Percentiles rank a stretch among this genome's conserved stretches.
Conservation (phyloP, 192 early-diverging fungal species). For the Umbelopsis ramanniana region DNA sequence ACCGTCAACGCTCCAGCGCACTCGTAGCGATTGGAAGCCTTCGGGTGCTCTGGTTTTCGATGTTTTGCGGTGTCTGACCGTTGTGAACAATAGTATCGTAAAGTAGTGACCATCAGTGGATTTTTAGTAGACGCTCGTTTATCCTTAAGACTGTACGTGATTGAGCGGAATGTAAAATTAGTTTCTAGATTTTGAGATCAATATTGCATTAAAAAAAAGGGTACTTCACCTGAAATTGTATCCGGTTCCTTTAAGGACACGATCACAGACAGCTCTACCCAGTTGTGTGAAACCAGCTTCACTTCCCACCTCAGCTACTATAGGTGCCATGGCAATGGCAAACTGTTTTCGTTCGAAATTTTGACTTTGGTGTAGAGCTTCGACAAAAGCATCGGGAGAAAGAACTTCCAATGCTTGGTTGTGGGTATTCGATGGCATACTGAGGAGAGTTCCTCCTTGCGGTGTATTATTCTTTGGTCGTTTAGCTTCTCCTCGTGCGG, state of each 20-base stretch:
- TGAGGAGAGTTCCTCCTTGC: not conserved
- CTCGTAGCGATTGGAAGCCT: constrained; percentile 35
- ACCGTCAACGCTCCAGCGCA: constrained; percentile 41
- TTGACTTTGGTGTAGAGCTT: constrained; percentile 24
- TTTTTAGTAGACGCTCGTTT: constrained; percentile 33
- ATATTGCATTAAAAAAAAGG: not conserved
- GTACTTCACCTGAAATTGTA: constrained; percentile 38
- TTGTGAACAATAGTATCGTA: constrained; percentile 44
- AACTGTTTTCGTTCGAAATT: constrained; percentile 38
- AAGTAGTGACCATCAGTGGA: constrained; percentile 36
- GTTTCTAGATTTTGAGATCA: not conserved
- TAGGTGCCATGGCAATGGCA: constrained; percentile 30
- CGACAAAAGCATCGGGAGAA: constrained; percentile 29
- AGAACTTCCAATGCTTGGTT: constrained; percentile 22
- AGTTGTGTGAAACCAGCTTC: constrained; percentile 31
- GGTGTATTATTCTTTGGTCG: constrained; percentile 19
- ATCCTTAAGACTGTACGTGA: constrained; percentile 36
- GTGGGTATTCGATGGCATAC: constrained; percentile 10
- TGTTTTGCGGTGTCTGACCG: constrained; percentile 39
- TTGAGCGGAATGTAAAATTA: too few relatives aligned
- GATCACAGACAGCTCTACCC: constrained; percentile 38
- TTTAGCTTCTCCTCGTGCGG: not conserved
- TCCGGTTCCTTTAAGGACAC: constrained; percentile 36
- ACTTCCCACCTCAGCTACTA: constrained; percentile 28
- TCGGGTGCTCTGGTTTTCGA: constrained; percentile 38